Conservation (phyloP, 1,284 basidiomycete genomes). For the Leccinum laetum region DNA sequence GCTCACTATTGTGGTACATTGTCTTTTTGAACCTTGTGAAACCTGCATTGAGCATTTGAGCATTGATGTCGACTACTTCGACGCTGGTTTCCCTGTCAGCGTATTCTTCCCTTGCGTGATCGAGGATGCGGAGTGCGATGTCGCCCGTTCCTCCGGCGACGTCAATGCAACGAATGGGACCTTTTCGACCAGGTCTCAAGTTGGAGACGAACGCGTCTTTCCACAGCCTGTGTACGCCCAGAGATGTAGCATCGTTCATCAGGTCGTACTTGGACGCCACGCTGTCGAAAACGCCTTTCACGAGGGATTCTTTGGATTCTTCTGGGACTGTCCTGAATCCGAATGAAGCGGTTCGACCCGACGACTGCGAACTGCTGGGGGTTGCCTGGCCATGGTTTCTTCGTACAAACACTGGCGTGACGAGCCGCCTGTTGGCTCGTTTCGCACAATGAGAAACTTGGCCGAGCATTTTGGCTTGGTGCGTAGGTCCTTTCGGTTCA, state of each 20-base stretch:
- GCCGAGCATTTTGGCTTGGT: constrained; percentile 19
- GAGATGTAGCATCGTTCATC: constrained; percentile 99
- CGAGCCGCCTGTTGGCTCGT: constrained; percentile 12
- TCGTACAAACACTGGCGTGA: constrained; percentile 15
- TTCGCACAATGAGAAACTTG: constrained; percentile 17
- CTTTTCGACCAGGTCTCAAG: constrained; percentile 77
- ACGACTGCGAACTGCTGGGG: constrained; percentile 11
- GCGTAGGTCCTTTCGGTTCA: too few relatives aligned
- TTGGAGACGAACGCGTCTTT: constrained; percentile 90
- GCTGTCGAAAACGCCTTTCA: constrained; percentile 93
- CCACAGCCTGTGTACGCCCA: constrained; percentile 97
- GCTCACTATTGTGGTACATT: constrained; percentile 95
- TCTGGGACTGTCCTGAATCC: constrained; percentile 89
- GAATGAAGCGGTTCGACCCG: constrained; percentile 74
- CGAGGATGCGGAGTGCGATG: constrained; percentile 93
- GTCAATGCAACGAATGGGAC: constrained; percentile 83
- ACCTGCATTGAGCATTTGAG: constrained; percentile 94
- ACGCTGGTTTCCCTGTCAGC: constrained; percentile 89
- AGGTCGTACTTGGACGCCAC: constrained; percentile 97
- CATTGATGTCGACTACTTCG: constrained; percentile 94
- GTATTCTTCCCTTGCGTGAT: constrained; percentile 88
- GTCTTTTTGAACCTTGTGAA: constrained; percentile 90
- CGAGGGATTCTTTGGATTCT: constrained; percentile 74
- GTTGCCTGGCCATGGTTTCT: constrained; percentile 23
- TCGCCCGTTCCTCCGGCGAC: constrained; percentile 99